Evolutionary conservation across 495 filamentous ascomycete genomes (phyloP), one percentile per base, ranked within the genome.

Genomic region (Penicillium malachiteum): DNA sequence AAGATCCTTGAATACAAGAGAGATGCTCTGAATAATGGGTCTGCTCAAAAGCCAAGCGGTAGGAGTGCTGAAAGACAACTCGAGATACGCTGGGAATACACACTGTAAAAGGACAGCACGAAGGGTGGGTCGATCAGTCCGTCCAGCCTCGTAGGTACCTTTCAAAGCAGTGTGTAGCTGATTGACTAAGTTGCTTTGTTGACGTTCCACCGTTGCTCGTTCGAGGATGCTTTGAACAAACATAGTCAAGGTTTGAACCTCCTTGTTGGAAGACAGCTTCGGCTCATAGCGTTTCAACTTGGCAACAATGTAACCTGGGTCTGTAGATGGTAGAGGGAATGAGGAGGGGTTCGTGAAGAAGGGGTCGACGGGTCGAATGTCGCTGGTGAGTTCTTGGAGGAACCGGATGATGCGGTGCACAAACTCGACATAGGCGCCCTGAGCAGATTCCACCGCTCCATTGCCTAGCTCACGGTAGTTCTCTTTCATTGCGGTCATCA

Each of bases 261-360:
- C 75, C 50, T 79, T 77, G 16, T 70, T 55, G 17, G 81, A 72
- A 7, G 69, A 66, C 8, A 89, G 72, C 56, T 81, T 85, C 5
- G 83, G 73, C 12, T 79, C 84, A 55, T 88, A 90, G 52, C 82
- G 77, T 59, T 82, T 84, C 50, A 90, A 70, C 53, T 78, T 78
- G 8, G 85, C 87, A 16, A 88, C 82, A 33, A 90, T 84, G 67
- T 90, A 90, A 1, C 75, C 80, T 4, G 87, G 87, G 57, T 90
- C 87, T 0, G 67, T 73, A 16, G 77, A 75, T 13, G 87, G 87
- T 32, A 89, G 69, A 6, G 87, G 87, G 66, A 90, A 90, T 0
- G 80, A 68, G 21, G 76, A 64, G 8, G 84, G 81, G 54, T 90
- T 81, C 2, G 81, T 88, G 71, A 90, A 90, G 75, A 86, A 90